phyloP scores from a whole-genome alignment of 129 eudicot genomes.

The Pulicaria dysenterica region DNA sequence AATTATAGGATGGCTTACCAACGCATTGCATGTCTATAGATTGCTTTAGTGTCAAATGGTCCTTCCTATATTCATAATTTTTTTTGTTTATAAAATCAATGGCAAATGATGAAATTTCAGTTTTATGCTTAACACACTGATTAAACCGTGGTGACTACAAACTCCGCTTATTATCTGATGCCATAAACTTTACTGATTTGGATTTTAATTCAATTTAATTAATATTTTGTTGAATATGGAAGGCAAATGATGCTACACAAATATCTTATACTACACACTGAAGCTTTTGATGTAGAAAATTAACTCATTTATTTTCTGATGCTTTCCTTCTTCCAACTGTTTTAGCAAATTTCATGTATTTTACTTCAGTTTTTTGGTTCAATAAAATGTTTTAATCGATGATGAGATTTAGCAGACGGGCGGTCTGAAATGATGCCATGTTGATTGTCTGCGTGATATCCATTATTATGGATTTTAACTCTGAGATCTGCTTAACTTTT shows the following conservation, averaged over 20 bases:
- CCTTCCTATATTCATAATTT: slow-evolving; percentile 46
- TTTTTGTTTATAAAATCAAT: neutral
- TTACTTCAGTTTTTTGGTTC: neutral
- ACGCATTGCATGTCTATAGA: slow-evolving; percentile 60
- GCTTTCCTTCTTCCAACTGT: slow-evolving; percentile 4
- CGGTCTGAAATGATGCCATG: slow-evolving; percentile 99
- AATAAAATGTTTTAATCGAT: slow-evolving; percentile 2
- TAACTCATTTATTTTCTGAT: slow-evolving; percentile 48
- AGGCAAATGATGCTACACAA: slow-evolving; percentile 49
- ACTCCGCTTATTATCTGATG: slow-evolving; percentile 95
- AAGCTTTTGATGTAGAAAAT: slow-evolving; percentile 44
- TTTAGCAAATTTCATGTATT: neutral
- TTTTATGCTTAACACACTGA: slow-evolving; percentile 62
- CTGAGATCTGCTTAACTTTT: slow-evolving; percentile 44
- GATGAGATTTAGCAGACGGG: slow-evolving; percentile 92
- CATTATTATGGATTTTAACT: slow-evolving; percentile 40
- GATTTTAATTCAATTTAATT: neutral
- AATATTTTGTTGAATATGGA: neutral
- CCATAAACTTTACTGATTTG: slow-evolving; percentile 13
- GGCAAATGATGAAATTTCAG: slow-evolving; percentile 56
- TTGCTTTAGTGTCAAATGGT: slow-evolving; percentile 90
- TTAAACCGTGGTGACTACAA: slow-evolving; percentile 48
- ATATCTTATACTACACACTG: slow-evolving; percentile 63
- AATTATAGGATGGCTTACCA: slow-evolving; percentile 74
- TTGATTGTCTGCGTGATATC: slow-evolving; percentile 81